Base-by-base conservation (phyloP, 1,139 yeast species). In the Geotrichum reessii region DNA sequence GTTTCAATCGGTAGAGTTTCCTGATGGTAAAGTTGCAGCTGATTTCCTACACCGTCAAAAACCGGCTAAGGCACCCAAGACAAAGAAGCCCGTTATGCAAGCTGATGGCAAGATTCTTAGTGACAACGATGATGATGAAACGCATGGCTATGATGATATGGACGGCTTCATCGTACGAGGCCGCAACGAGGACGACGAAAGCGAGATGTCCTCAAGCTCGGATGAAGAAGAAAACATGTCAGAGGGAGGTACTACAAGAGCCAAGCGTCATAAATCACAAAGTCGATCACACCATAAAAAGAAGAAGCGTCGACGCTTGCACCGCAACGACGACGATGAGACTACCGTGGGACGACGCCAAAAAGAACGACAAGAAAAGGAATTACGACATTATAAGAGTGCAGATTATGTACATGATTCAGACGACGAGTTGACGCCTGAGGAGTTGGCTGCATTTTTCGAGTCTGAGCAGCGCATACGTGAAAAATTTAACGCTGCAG, bases 391-490 rank as follows among this genome's bases (percentile, higher is more conserved):
- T 62, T 64, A 28, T 65, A 65, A 54, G 67, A 64, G 49, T 27
- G 17, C 57, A 1, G 85, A 82, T 62, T 82, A 73, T 64, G 80
- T 87, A 50, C 76, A 76, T 60, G 85, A 80, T 57, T 84, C 88
- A 0, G 92, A 86, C 66, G 90, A 86, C 65, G 86, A 82, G 24
- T 78, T 83, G 2, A 90, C 85, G 63, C 83, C 77, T 19, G 91
- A 85, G 58, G 67, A 76, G 56, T 83, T 81, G 60, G 67, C 66
- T 1, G 76, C 67, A 28, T 86, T 87, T 68, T 87, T 81, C 67
- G 84, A 73, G 51, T 76, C 82, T 61, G 95, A 87, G 67, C 78
- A 77, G 60, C 72, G 74, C 61, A 74, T 86, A 59, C 79, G 89
- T 60, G 74, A 69, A 31, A 58, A 74, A 9, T 62, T 76, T 56